Percentiles rank a stretch among this genome's conserved stretches.
phyloP scores from a whole-genome alignment of 2,329 filamentous ascomycete species.

The Chalaropsis thielavioides region DNA sequence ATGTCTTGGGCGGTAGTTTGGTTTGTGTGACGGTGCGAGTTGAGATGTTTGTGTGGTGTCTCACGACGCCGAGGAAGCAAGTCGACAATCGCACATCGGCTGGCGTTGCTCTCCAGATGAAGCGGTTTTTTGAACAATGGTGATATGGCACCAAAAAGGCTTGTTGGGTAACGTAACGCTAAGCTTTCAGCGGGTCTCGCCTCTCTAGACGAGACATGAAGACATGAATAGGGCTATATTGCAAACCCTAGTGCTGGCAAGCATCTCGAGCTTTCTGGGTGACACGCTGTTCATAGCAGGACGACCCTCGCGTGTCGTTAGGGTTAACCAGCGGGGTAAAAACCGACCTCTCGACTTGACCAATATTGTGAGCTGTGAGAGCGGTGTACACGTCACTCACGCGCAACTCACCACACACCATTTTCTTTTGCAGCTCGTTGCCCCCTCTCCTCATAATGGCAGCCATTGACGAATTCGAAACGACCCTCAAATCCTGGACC shows the following conservation, averaged over 20 bases:
- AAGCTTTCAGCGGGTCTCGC: background rate
- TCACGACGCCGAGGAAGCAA: background rate
- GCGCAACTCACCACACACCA: background rate
- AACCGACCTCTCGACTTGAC: background rate
- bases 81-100: background rate
- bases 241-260: background rate
- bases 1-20: background rate
- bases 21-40: background rate
- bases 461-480: conserved; percentile 2
- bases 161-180: background rate
- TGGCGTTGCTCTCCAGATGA: background rate
- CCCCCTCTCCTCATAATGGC: background rate
- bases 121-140: background rate
- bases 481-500: conserved; percentile 9
- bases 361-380: background rate
- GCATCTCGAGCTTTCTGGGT: background rate
- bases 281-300: background rate
- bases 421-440: background rate
- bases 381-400: too few species aligned
- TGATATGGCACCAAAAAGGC: background rate
- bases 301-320: background rate
- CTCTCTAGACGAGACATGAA: too few species aligned
- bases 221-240: background rate
- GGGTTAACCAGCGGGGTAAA: conserved; percentile 1
- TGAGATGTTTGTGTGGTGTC: background rate